Base-by-base conservation (phyloP, 164 flowering plant species). In the Vitis cinerea region DNA sequence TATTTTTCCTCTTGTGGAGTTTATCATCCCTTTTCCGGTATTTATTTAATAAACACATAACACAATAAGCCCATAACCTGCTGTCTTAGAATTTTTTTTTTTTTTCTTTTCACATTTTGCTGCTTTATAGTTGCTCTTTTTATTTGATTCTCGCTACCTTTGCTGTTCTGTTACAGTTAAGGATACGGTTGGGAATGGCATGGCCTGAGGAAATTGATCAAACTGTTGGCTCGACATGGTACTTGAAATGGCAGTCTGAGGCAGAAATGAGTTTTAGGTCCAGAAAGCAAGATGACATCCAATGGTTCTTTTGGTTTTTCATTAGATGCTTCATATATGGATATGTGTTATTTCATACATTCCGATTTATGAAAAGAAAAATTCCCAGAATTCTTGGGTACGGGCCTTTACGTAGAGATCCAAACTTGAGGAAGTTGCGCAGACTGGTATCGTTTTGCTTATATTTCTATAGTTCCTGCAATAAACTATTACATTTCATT, bases 201-300 rank as follows among this genome's bases (percentile, higher is more conserved):
- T 90, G 92, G 94, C 97, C 97, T 30, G 94, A 91, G 73, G 90
- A 87, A 71, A 74, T 81, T 49, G 79, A 74, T 82, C 86, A 84
- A 79, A 67, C 77, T 69, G 90, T 84, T 77, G 92, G 76, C 73
- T 77, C 95, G 48, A 83, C 92, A 23, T 89, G 94, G 97, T 94
- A 94, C 80, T 78, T 94, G 82, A 75, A 83, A 71, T 92, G 97
- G 93, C 97, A 87, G 74, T 84, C 91, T 71, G 91, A 88, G 72
- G 87, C 91, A 70, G 97, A 94, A 77, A 68, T 58, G 66, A 84
- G 65, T 51, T 87, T 85, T 79, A 83, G 66, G 71, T 80, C 90
- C 62, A 80, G 96, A 79, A 72, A 86, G 64, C 77, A 17, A 53
- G 87, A 82, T 64, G 86, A 66, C n/a, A 1, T 83, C n/a, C 63